Evolutionary conservation across 768 basidiomycete species (phyloP), one percentile per base, ranked within the genome.

Genomic region (Macrocybe gigantea): DNA sequence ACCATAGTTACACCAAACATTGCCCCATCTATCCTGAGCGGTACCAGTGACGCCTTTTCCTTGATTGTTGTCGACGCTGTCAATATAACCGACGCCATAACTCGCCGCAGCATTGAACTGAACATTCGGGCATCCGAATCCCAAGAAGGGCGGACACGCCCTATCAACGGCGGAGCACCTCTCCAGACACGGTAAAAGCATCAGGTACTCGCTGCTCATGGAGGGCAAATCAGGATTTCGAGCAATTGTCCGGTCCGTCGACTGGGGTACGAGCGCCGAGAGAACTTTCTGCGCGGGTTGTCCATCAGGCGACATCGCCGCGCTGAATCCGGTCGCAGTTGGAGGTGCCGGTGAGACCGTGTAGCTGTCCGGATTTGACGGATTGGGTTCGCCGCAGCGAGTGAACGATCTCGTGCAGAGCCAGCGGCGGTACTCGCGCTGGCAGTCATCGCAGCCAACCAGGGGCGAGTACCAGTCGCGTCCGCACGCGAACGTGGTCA

Each of bases 381-480:
- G 60, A 42, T 64, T 69, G 6, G 70, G 58, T 53, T 93, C 88
- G 10, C 76, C 73, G 51, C 91, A 93, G 22, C 91, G 79, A 10
- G 88, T 79, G 57, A 94, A 75, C 7, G 82, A 79, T 11, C 84
- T 66, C 14, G 79, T 61, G 64, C 92, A 94, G 33, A 88, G 74
- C 89, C 89, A 94, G 33, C 67, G 70, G 33, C 85, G 76, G 61
- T 93, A 94, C 15, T 79, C 80, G 14, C 63, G 63, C 52, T 83
- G 78, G 56, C 91, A 93, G 60, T 88, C 83, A 10, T 77, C 72
- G 58, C 92, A 94, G 3, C 80, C 78, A 29, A 87, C 79, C 14
- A 92, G 63, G 0, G 86, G 85, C 5, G 88, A 91, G 66, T 91
- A 94, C 47, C 71, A 58, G 58, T 92, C 89, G 30, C 87, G 77